Percentiles rank a stretch among this genome's conserved stretches.
Conservation (phyloP, 208 protist genomes). For the Crithidia acanthocephali region DNA sequence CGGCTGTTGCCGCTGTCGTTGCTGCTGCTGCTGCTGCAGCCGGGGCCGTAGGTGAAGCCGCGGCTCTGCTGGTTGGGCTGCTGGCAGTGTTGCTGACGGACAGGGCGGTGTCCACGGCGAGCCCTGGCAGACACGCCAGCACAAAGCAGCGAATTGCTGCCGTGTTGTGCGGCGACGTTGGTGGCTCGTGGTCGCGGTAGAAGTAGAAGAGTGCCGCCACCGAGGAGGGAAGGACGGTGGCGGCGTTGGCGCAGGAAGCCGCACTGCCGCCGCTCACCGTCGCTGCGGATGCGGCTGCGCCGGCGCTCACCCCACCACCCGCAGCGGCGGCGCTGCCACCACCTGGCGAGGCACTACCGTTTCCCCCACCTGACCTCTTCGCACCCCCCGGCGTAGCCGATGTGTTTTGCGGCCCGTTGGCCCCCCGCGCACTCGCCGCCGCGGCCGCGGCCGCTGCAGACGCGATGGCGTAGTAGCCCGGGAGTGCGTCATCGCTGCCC, state of each 20-base stretch:
- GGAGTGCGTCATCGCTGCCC: constrained; percentile 6
- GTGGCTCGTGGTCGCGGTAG: constrained; percentile 31
- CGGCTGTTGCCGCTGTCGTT: neutral
- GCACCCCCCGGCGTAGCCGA: neutral
- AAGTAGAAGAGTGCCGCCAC: constrained; percentile 9
- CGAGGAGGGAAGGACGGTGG: constrained; percentile 15
- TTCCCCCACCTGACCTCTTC: neutral
- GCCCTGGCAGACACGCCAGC: constrained; percentile 29
- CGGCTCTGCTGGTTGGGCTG: neutral
- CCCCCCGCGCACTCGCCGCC: neutral
- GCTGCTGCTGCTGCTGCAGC: neutral
- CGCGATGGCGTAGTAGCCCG: constrained; percentile 34
- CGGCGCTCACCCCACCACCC: neutral
- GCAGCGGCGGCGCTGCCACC: neutral
- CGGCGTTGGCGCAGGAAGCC: neutral
- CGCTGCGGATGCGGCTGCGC: neutral
- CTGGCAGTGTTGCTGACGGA: constrained; percentile 1
- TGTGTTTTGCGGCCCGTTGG: neutral
- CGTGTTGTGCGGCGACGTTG: constrained; percentile 32
- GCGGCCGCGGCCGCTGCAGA: constrained; percentile 5
- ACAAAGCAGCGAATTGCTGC: constrained; percentile 31
- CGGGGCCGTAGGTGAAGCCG: neutral
- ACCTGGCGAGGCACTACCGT: neutral
- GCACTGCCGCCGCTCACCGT: neutral
- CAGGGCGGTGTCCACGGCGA: constrained; percentile 14